phyloP scores from a whole-genome alignment of 306 rosid genomes.

The Vicia faba region DNA sequence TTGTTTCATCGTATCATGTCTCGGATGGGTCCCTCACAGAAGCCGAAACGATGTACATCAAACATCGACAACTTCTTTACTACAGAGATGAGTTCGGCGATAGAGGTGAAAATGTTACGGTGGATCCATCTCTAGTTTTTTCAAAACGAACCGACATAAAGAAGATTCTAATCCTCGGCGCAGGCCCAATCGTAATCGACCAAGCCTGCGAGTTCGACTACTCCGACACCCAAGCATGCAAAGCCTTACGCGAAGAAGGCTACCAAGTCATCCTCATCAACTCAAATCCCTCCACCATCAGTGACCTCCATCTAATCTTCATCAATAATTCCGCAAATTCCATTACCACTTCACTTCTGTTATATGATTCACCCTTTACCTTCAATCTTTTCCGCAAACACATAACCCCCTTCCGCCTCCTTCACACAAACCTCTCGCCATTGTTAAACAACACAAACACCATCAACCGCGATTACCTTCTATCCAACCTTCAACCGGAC shows the following conservation, averaged over 20 bases:
- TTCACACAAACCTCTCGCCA: too few species aligned
- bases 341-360: too few species aligned
- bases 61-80: constrained; percentile 80
- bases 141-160: constrained; percentile 79
- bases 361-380: too few species aligned
- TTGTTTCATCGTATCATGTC: constrained; percentile 23
- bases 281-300: constrained; percentile 93
- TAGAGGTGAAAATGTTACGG: constrained; percentile 69
- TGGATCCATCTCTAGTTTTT: constrained; percentile 70
- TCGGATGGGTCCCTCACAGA: constrained; percentile 62
- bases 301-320: too few species aligned
- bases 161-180: constrained; percentile 92
- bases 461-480: too few species aligned
- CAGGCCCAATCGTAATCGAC: constrained; percentile 93
- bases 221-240: constrained; percentile 96
- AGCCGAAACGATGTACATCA: constrained; percentile 60
- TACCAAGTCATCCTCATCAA: constrained; percentile 80
- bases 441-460: too few species aligned
- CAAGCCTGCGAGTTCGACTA: constrained; percentile 97
- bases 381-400: too few species aligned
- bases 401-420: too few species aligned
- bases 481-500: too few species aligned
- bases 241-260: constrained; percentile 87
- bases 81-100: constrained; percentile 83
- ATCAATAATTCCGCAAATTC: too few species aligned